phyloP scores from a whole-genome alignment of 2,329 filamentous ascomycete species.

The Rhynchosporium graminicola region DNA sequence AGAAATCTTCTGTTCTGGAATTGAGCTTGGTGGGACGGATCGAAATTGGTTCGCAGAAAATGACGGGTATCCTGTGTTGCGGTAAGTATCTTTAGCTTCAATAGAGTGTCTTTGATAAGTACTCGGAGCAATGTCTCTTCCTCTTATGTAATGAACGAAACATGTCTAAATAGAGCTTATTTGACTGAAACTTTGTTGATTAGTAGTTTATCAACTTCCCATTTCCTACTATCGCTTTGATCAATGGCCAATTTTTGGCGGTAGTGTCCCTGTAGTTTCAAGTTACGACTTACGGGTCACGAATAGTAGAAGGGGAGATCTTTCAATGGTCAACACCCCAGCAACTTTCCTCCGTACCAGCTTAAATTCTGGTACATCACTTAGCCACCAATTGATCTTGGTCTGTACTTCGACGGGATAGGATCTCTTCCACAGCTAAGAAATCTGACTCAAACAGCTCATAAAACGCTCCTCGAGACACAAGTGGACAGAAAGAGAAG shows the following conservation, averaged over 20 bases:
- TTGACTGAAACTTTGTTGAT: too few species aligned
- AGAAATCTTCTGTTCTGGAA: slow-evolving; percentile 6
- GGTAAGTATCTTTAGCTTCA: too few species aligned
- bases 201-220: background rate
- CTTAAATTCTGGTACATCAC: too few species aligned
- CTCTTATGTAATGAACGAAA: too few species aligned
- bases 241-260: slow-evolving; percentile 4
- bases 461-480: background rate
- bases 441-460: slow-evolving; percentile 5
- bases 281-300: background rate
- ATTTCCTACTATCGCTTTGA: slow-evolving; percentile 3
- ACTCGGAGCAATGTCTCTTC: too few species aligned
- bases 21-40: slow-evolving; percentile 4
- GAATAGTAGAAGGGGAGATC: background rate
- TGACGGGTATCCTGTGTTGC: background rate
- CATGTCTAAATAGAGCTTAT: too few species aligned
- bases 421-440: background rate
- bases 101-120: too few species aligned
- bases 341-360: background rate
- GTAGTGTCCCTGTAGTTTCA: background rate
- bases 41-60: background rate
- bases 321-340: background rate
- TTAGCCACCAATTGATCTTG: background rate
- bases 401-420: background rate
- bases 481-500: background rate